These are phyloP conservation scores for Setaria viridis DNA, from an alignment of 202 grass and related monocot genomes.

Conservation along the genomic window DNA sequence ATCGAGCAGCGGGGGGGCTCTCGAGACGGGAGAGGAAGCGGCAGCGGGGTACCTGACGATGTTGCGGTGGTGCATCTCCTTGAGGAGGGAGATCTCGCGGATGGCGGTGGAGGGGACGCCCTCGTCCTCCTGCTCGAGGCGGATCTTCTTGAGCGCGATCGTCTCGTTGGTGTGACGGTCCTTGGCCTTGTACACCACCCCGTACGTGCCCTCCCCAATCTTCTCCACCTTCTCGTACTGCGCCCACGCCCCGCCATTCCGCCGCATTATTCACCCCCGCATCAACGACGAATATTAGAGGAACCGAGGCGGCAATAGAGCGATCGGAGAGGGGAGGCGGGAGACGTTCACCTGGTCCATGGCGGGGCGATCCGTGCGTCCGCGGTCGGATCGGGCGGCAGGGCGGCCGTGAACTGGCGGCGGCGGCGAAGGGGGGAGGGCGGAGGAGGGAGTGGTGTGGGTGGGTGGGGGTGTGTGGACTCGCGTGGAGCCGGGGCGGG, in stretches of 20 bases:
- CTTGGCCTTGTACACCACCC: conserved; percentile 86
- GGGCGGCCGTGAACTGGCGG: not conserved
- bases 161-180: conserved; percentile 75
- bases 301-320: not conserved
- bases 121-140: conserved; percentile 79
- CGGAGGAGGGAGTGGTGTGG: not conserved
- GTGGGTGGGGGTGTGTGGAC: conserved; percentile 9
- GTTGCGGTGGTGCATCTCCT: conserved; percentile 93
- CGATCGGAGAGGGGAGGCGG: conserved; percentile 27
- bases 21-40: not conserved
- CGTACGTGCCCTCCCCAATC: conserved; percentile 95
- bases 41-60: conserved; percentile 64
- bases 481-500: not conserved
- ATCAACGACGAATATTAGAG: not conserved
- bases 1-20: no score
- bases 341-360: conserved; percentile 62
- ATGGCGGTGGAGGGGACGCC: conserved; percentile 96
- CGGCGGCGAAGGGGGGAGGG: not conserved
- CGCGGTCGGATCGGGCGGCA: conserved; percentile 22
- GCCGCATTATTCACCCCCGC: not conserved
- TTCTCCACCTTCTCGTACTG: conserved; percentile 98
- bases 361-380: conserved; percentile 39
- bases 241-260: conserved; percentile 7
- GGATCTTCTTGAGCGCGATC: conserved; percentile 94
- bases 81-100: conserved; percentile 94